Percentiles rank a stretch among this genome's conserved stretches.
Conservation (phyloP, 2,329 filamentous ascomycete species). For the Torrubiellomyces zombiae region DNA sequence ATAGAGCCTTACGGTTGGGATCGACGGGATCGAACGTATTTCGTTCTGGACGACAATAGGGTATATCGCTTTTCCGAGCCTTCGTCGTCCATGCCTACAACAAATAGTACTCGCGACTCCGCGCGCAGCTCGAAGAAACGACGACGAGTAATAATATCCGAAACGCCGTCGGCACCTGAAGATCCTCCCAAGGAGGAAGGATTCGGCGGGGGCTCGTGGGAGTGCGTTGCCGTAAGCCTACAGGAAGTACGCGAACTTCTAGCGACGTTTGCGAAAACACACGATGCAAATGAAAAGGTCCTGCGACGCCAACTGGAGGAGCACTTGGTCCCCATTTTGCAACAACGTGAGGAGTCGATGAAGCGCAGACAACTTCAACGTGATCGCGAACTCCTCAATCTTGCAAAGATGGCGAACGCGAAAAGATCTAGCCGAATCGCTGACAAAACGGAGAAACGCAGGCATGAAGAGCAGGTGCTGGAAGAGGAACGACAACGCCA, state of each 20-base stretch:
- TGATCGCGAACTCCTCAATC: slow-evolving; percentile 62
- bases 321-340: slow-evolving; percentile 69
- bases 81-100: slow-evolving; percentile 39
- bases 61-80: slow-evolving; percentile 79
- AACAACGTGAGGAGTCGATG: slow-evolving; percentile 58
- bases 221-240: slow-evolving; percentile 72
- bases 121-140: slow-evolving; percentile 57
- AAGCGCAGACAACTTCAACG: slow-evolving; percentile 52
- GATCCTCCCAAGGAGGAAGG: too few species aligned
- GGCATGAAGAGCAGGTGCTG: slow-evolving; percentile 50
- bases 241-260: slow-evolving; percentile 62
- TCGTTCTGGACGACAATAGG: slow-evolving; percentile 83
- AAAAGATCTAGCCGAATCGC: slow-evolving; percentile 88
- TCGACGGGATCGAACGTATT: slow-evolving; percentile 69
- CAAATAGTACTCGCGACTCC: slow-evolving; percentile 30
- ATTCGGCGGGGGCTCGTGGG: slow-evolving; percentile 69
- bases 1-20: slow-evolving; percentile 86
- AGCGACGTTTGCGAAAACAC: slow-evolving; percentile 53
- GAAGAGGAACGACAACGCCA: slow-evolving; percentile 41
- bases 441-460: slow-evolving; percentile 61
- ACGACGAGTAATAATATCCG: slow-evolving; percentile 28
- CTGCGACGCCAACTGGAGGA: slow-evolving; percentile 55
- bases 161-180: slow-evolving; percentile 15
- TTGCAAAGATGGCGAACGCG: slow-evolving; percentile 80
- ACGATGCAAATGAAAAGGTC: slow-evolving; percentile 71